These are phyloP conservation scores for Microcyclospora pomicola DNA, from an alignment of 2,329 filamentous ascomycete species.

Conservation along the genomic window DNA sequence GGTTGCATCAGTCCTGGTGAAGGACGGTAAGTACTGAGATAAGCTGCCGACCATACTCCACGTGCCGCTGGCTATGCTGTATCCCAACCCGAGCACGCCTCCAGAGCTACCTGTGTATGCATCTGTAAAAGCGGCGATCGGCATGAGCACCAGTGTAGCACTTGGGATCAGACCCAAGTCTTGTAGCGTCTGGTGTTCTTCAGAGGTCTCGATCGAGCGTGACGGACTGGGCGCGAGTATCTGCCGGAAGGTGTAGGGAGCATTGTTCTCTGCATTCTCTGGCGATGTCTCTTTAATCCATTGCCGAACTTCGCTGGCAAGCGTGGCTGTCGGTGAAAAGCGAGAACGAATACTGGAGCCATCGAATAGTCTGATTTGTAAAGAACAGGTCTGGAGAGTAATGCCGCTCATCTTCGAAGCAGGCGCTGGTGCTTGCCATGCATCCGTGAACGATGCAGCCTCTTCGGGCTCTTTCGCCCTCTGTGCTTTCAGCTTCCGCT, in stretches of 20 bases:
- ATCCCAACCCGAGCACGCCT: conserved; percentile 11
- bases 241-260: conserved; percentile 71
- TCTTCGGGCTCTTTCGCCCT: conserved; percentile 15
- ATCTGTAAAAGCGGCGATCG: conserved; percentile 47
- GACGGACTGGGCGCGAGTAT: conserved; percentile 68
- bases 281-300: conserved; percentile 54
- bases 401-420: conserved; percentile 9
- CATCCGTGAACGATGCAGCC: conserved; percentile 1
- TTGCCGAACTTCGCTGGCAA: conserved; percentile 52
- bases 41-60: background rate
- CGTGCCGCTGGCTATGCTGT: conserved; percentile 4
- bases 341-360: conserved; percentile 62
- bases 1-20: conserved; percentile 2
- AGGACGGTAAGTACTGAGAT: background rate
- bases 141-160: conserved; percentile 70
- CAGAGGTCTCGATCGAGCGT: conserved; percentile 55
- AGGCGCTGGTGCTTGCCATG: background rate
- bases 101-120: conserved; percentile 38
- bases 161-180: conserved; percentile 64
- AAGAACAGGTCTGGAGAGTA: conserved; percentile 15
- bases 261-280: conserved; percentile 24
- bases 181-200: conserved; percentile 55
- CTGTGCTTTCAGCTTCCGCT: conserved; percentile 45
- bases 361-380: conserved; percentile 75
- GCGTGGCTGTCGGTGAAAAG: conserved; percentile 47